Evolutionary conservation across 73 alveolate genomes (phyloP), one percentile per base, ranked within the genome.

Genomic region (Paramecium octaurelia): DNA sequence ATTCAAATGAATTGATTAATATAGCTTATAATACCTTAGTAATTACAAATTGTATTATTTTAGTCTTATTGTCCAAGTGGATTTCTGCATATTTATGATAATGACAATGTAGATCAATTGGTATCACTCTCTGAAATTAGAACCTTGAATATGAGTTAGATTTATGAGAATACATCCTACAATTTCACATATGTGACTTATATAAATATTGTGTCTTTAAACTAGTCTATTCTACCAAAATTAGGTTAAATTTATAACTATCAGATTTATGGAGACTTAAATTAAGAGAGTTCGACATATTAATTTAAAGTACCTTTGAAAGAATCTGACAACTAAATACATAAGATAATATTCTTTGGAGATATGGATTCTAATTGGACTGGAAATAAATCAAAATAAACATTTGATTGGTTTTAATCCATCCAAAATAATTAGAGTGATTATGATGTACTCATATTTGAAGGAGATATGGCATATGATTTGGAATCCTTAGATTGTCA

Each of bases 391-490:
- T 80, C 91, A 0, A 80, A 44, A 40, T 42, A 80, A 21, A 80
- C 91, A 43, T 80, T 80, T 44, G 75, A 80, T 21, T 80, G 70
- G 70, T 46, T 80, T 44, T 80, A 80, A 6, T 44, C 70, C 6
- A 40, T 42, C n/a, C 14, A 34, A 23, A 80, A 80, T 44, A 44
- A 35, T 42, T 27, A 80, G 44, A 24, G 9, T 80, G 35, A 80
- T 11, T 80, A 18, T 80, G 91, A 80, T 80, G 12, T 46, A 10
- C 24, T 80, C 3, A 24, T 27, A 11, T 80, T 80, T 80, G 46
- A 31, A 80, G 91, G 91, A 18, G 91, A 80, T 14, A 80, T 80
- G 91, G 91, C 91, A 18, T 80, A 80, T 80, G 76, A 80, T 44
- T 48, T 80, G 14, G 91, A 80, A 48, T 80, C 91, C 8, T 31